These are phyloP conservation scores for Lolium perenne DNA, from an alignment of 176 grass and related monocot genomes.

Conservation along the genomic window DNA sequence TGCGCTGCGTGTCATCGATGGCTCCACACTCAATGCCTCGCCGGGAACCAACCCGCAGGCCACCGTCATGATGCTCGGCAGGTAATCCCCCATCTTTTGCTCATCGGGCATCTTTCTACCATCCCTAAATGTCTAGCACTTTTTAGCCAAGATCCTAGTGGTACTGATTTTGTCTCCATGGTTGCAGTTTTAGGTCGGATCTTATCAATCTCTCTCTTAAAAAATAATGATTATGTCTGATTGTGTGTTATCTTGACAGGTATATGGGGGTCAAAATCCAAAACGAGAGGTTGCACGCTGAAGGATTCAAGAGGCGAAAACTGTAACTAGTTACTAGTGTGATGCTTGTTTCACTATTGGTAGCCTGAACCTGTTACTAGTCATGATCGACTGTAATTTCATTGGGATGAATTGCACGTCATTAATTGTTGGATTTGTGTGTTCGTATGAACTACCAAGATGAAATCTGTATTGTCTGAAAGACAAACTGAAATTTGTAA, in stretches of 20 bases:
- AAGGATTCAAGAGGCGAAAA: slow-evolving; percentile 17
- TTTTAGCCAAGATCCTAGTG: slow-evolving; percentile 49
- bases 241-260: slow-evolving; percentile 47
- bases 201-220: slow-evolving; percentile 12
- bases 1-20: slow-evolving; percentile 77
- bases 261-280: slow-evolving; percentile 81
- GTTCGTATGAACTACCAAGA: slow-evolving; percentile 3
- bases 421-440: neutral
- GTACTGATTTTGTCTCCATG: slow-evolving; percentile 33
- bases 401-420: slow-evolving; percentile 15
- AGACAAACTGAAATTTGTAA: neutral
- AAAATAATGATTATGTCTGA: slow-evolving; percentile 33
- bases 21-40: slow-evolving; percentile 67
- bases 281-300: slow-evolving; percentile 52
- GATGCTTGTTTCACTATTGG: neutral
- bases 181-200: slow-evolving; percentile 42
- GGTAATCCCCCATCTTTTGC: slow-evolving; percentile 39
- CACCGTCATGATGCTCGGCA: slow-evolving; percentile 93
- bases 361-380: neutral
- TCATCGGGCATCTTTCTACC: slow-evolving; percentile 18
- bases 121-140: slow-evolving; percentile 29
- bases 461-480: neutral
- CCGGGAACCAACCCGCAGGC: slow-evolving; percentile 89
- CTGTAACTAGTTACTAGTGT: slow-evolving; percentile 11
- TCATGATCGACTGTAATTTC: neutral